Evolutionary conservation across 345 rosid genomes (phyloP).

Genomic region (Rubroshorea leprosula): DNA sequence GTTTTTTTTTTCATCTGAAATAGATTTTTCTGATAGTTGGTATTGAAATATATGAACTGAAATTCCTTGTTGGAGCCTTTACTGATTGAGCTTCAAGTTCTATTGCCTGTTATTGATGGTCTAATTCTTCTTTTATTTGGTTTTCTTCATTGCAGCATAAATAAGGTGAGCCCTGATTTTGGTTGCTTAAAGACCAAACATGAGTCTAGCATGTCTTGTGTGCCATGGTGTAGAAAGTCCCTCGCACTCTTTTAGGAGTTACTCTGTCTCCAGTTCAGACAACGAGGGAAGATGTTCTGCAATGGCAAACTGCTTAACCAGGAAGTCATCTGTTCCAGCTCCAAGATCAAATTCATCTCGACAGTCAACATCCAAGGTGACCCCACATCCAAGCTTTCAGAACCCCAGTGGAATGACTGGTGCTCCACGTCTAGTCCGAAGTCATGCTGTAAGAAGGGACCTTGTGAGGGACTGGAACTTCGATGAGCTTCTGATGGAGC

Average conservation of each 20-base stretch:
- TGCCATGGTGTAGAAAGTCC: constrained; percentile 94
- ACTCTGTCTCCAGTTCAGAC: constrained; percentile 87
- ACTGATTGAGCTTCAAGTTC: too few relatives aligned
- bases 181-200: constrained; percentile 17
- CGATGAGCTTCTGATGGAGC: constrained; percentile 47
- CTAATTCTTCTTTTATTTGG: not conserved
- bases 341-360: constrained; percentile 42
- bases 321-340: constrained; percentile 58
- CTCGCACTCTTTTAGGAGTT: constrained; percentile 88
- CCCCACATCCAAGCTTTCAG: constrained; percentile 64
- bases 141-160: constrained; percentile 1
- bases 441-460: constrained; percentile 89
- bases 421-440: constrained; percentile 74
- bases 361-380: constrained; percentile 72
- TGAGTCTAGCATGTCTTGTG: constrained; percentile 91
- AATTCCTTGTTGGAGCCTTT: too few relatives aligned
- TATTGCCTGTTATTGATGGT: too few relatives aligned
- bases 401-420: constrained; percentile 38
- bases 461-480: constrained; percentile 96
- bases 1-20: too few relatives aligned
- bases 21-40: too few relatives aligned
- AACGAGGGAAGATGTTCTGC: constrained; percentile 82
- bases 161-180: not conserved
- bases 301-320: constrained; percentile 62
- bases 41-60: too few relatives aligned